Base-by-base conservation (phyloP, 192 early-diverging fungal species). In the Gamsiella multidivaricata region DNA sequence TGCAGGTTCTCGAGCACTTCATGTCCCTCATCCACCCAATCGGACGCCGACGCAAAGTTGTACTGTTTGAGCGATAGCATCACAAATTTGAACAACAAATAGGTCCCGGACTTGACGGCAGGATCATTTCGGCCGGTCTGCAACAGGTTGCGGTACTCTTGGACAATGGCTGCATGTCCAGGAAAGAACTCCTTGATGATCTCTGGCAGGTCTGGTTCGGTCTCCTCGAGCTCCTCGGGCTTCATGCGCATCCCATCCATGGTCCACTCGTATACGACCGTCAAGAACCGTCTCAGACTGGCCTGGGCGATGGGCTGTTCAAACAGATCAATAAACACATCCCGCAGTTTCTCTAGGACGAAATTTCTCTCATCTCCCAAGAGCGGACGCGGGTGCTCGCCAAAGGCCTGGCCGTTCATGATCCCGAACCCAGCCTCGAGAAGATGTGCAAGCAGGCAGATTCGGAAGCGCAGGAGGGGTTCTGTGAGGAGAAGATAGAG, bases 391-490 rank as follows among this genome's bases (percentile, higher is more conserved):
- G 59, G 72, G 28, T 47, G 17, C n/a, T 61, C 72, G 2, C 50
- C 49, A 18, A 39, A 10, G 22, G 25, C 37, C 53, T 42, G n/a
- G 8, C 54, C 64, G 53, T 61, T 55, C 6, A 23, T 23, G 6
- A 76, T 12, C 3, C 32, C 46, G 2, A 76, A 23, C 3, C 64
- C 72, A 7, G 59, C 57, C 29, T 76, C 72, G 26, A 76, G 36
- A 18, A 76, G 58, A 51, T 68, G 72, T 18, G 72, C 46, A 3
- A 62, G 43, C 15, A 37, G 18, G 14, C 72, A 76, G 25, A 76
- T 3, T 9, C 72, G 72, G 41, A 65, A 76, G 25, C 64, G 72
- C 2, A 66, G 36, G 9, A 25, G 25, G 26, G 72, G 58, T 8
- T 52, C 49, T 0, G 53, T 49, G 0, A 76, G 28, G n/a, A 76